Conservation (phyloP, 768 basidiomycete species). For the Amanita fuliginea region DNA sequence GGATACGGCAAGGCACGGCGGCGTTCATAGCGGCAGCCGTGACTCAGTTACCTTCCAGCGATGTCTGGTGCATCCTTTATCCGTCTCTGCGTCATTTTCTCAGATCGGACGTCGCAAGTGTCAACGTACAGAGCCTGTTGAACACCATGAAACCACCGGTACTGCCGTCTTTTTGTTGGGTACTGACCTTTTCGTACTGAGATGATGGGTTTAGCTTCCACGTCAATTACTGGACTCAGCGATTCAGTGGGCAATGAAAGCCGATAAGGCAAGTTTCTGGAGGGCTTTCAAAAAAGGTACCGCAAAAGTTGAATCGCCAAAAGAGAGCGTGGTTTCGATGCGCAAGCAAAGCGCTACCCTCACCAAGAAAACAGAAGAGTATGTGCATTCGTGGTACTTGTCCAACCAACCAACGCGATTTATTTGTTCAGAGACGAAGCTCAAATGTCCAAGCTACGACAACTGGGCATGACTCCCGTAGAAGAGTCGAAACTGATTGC, state of each 20-base stretch:
- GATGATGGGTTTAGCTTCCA: constrained; percentile 25
- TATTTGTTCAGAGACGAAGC: constrained; percentile 51
- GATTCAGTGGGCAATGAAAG: constrained; percentile 80
- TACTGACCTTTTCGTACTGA: constrained; percentile 2
- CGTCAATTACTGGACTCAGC: constrained; percentile 79
- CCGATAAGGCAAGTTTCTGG: constrained; percentile 78
- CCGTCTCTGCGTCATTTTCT: constrained; percentile 82
- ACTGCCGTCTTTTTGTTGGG: constrained; percentile 15
- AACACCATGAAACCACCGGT: constrained; percentile 73
- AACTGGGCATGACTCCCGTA: constrained; percentile 71
- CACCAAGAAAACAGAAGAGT: constrained; percentile 69
- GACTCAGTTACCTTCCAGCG: constrained; percentile 71
- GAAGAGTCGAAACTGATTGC: constrained; percentile 85
- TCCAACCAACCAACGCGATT: not conserved
- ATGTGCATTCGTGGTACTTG: constrained; percentile 14
- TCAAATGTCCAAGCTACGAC: constrained; percentile 68
- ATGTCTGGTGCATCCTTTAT: constrained; percentile 96
- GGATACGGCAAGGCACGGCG: constrained; percentile 90
- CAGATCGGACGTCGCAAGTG: constrained; percentile 65
- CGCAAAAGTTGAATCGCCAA: constrained; percentile 51
- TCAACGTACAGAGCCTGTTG: constrained; percentile 70
- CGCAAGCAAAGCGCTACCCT: constrained; percentile 39
- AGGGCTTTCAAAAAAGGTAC: constrained; percentile 34
- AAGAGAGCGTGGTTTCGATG: constrained; percentile 60
- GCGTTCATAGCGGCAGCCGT: constrained; percentile 85